These are phyloP conservation scores for Triticum turgidum DNA, from an alignment of 176 grass and related monocot species.

Conservation along the genomic window DNA sequence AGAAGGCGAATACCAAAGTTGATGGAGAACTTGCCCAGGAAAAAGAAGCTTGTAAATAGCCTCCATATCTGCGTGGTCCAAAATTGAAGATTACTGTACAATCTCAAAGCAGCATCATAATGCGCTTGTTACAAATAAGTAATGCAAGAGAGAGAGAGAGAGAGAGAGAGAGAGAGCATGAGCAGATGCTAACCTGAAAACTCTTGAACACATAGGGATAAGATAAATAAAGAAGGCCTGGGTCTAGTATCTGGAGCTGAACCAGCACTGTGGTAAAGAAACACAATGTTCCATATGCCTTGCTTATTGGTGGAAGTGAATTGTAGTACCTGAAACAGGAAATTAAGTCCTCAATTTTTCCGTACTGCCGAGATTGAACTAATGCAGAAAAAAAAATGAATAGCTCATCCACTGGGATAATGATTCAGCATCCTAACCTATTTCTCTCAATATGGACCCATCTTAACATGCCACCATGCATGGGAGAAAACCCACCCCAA, in stretches of 20 bases:
- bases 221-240: neutral
- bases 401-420: neutral
- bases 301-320: conserved; percentile 90
- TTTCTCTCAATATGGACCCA: too few relatives aligned
- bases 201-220: conserved; percentile 53
- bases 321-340: conserved; percentile 79
- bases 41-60: conserved; percentile 76
- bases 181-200: conserved; percentile 56
- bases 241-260: conserved; percentile 35
- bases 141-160: neutral
- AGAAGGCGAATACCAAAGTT: conserved; percentile 92
- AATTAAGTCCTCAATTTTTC: neutral
- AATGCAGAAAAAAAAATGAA: neutral
- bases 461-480: neutral
- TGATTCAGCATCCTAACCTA: neutral
- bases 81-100: conserved; percentile 21
- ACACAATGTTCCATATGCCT: conserved; percentile 84
- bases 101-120: neutral
- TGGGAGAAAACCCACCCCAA: neutral
- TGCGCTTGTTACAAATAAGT: neutral
- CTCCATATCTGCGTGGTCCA: conserved; percentile 69
- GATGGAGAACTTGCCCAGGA: conserved; percentile 74
- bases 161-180: neutral
- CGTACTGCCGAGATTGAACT: neutral
- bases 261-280: conserved; percentile 52